Evolutionary conservation across 2,329 filamentous ascomycete species (phyloP), one percentile per base, ranked within the genome.

Genomic region (Helicocarpus griseus): DNA sequence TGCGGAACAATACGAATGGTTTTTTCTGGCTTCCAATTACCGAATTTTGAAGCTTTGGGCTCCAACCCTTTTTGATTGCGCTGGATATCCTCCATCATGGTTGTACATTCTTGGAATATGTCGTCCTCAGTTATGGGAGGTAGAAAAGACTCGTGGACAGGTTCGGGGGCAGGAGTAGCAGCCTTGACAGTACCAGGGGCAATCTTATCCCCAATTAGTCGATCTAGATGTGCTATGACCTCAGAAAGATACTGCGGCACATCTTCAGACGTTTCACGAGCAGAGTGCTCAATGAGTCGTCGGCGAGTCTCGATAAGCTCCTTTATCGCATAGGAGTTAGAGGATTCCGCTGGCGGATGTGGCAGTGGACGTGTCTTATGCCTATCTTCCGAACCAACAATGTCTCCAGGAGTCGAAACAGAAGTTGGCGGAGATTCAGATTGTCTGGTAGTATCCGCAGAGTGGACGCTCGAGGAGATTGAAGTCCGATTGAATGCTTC

Each of bases 401-500:
- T 59, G 9, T 54, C 57, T 46, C 65, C 64, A 7, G 65, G 65
- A 21, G 67, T 61, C 22, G 65, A 73, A 31, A 71, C 61, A 5
- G 72, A 72, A 19, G 70, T 73, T 5, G 75, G 73, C 26, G 79
- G 78, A 2, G 79, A 80, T 33, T 79, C 73, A 52, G 72, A 71
- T 28, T 68, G 70, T 9, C 65, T 63, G 38, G 60, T 66, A 24
- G 65, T 70, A 3, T 64, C 62, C 17, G 70, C 68, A 1, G 74
- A 76, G 3, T 70, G 70, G 24, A 63, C 66, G 48, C 74, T 80
- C 2, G 78, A 77, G 41, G 73, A 74, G 21, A 77, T 67, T 0
- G 76, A 84, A 50, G 72, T 77, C 59, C 85, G 82, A 63, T 88
- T 90, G 72, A 97, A 96, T 1, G 90, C 90, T 61, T 93, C 87